A percentile compares a stretch with the other conserved stretches of the same genome.
phyloP scores from a whole-genome alignment of 139 green algal species.

The Axilococcus clingmanii region DNA sequence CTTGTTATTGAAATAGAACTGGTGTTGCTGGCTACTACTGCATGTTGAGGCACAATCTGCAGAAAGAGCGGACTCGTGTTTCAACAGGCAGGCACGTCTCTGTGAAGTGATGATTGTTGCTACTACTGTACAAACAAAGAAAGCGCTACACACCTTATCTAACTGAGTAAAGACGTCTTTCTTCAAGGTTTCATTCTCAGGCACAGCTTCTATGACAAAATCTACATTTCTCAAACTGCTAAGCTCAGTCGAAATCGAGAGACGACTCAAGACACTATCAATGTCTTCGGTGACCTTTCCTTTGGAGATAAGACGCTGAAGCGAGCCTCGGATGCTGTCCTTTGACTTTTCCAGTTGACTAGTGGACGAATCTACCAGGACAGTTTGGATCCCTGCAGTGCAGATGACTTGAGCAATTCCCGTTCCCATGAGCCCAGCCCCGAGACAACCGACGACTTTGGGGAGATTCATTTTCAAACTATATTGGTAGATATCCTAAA shows the following conservation, averaged over 20 bases:
- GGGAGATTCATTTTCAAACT: too few relatives aligned
- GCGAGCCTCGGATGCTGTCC: constrained; percentile 1
- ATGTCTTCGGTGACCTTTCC: constrained; percentile 3
- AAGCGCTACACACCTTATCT: too few relatives aligned
- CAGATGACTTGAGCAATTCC: constrained; percentile 62
- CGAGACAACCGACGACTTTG: too few relatives aligned
- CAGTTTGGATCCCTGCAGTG: constrained; percentile 23
- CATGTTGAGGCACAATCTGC: constrained; percentile 38
- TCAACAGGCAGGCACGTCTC: neutral
- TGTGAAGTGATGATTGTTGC: too few relatives aligned
- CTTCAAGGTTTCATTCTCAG: constrained; percentile 75
- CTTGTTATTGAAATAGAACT: constrained; percentile 87
- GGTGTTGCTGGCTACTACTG: constrained; percentile 87
- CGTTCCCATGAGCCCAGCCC: too few relatives aligned
- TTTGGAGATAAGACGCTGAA: constrained; percentile 7
- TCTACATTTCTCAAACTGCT: constrained; percentile 30
- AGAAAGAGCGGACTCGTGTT: neutral
- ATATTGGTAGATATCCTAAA: too few relatives aligned
- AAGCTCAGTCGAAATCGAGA: constrained; percentile 6
- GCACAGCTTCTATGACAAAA: constrained; percentile 80
- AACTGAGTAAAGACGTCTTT: constrained; percentile 54
- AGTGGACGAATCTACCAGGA: constrained; percentile 29
- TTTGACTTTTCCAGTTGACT: constrained; percentile 8
- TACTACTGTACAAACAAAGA: too few relatives aligned
- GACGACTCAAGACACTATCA: neutral